phyloP scores from a whole-genome alignment of 2,329 filamentous ascomycete species.

The Blastomyces gilchristii region DNA sequence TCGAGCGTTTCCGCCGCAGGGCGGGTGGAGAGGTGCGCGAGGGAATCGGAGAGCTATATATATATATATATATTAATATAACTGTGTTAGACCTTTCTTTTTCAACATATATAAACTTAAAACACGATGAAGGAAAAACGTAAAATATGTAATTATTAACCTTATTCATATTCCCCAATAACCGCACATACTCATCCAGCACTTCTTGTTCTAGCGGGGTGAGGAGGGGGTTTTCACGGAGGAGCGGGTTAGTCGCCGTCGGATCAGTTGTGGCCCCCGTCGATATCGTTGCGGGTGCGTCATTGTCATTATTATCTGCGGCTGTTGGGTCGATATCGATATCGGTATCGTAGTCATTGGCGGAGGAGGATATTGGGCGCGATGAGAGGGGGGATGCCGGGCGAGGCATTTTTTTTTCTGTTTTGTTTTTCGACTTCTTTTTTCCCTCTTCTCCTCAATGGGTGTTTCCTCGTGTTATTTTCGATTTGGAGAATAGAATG shows the following conservation, averaged over 20 bases:
- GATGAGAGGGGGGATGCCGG: conserved; percentile 11
- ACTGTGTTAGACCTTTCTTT: neutral
- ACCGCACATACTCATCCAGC: conserved; percentile 79
- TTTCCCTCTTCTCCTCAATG: neutral
- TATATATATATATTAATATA: neutral
- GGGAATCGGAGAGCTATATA: conserved; percentile 25
- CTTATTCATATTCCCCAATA: conserved; percentile 85
- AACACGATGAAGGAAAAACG: neutral
- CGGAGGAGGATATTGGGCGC: neutral
- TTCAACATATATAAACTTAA: neutral
- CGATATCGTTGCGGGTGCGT: neutral
- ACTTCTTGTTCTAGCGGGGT: conserved; percentile 85
- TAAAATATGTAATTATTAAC: conserved; percentile 38
- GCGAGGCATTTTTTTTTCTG: conserved; percentile 9
- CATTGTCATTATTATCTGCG: neutral
- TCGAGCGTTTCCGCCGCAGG: conserved; percentile 66
- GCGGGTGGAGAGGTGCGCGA: conserved; percentile 51
- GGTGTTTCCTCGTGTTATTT: neutral
- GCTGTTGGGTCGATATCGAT: neutral
- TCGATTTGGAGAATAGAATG: neutral
- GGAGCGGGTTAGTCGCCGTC: conserved; percentile 26
- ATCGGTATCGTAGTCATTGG: conserved; percentile 39
- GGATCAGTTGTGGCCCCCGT: conserved; percentile 9
- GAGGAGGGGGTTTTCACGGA: conserved; percentile 38
- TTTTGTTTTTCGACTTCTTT: neutral